A percentile compares a stretch with the other conserved stretches of the same genome.
Conservation (phyloP, 345 rosid genomes). For the Citrus hindsii region DNA sequence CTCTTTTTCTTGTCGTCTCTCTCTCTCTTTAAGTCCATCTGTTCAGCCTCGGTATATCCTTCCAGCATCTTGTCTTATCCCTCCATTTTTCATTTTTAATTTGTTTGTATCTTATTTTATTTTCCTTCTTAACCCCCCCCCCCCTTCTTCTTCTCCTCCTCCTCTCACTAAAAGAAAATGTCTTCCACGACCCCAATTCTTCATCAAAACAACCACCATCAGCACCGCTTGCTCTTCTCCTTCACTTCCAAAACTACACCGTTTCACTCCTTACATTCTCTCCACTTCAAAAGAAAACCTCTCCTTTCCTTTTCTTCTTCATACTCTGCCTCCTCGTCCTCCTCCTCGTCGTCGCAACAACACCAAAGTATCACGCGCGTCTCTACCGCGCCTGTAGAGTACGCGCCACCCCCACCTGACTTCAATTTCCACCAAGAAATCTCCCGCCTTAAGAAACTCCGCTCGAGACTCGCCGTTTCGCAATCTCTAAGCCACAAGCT, state of each 20-base stretch:
- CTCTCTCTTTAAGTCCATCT: neutral
- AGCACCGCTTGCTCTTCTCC: constrained; percentile 21
- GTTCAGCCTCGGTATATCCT: constrained; percentile 56
- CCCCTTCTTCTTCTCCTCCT: neutral
- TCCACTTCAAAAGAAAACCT: constrained; percentile 26
- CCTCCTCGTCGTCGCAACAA: neutral
- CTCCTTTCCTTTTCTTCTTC: constrained; percentile 23
- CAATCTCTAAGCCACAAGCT: constrained; percentile 34
- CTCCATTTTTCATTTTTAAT: constrained; percentile 11
- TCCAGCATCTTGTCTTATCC: constrained; percentile 56
- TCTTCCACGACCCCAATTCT: constrained; percentile 37
- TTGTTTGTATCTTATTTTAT: constrained; percentile 12
- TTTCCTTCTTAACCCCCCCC: neutral
- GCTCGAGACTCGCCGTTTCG: constrained; percentile 39
- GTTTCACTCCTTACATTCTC: constrained; percentile 16
- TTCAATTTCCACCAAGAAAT: constrained; percentile 61
- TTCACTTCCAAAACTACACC: constrained; percentile 24
- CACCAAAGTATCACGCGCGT: constrained; percentile 37
- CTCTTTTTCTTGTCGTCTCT: neutral
- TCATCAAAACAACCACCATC: constrained; percentile 18
- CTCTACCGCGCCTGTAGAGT: constrained; percentile 66
- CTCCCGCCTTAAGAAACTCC: constrained; percentile 60
- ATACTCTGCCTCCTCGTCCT: constrained; percentile 18
- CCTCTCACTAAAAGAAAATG: constrained; percentile 33
- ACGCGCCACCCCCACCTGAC: constrained; percentile 62